Conservation (phyloP, 192 early-diverging fungal genomes). For the Coemansia sp. region DNA sequence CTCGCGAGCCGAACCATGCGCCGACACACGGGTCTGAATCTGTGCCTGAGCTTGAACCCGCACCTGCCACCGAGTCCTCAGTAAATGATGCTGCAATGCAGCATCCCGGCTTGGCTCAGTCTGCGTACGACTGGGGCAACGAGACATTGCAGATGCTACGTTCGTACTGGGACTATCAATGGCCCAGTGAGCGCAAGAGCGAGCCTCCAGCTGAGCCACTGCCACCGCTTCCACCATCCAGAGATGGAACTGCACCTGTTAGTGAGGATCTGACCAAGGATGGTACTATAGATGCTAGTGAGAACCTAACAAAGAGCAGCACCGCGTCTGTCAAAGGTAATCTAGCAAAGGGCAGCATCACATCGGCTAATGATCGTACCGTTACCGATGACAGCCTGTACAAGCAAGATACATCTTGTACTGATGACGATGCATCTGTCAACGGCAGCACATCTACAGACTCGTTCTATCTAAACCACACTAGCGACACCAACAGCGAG, state of each 20-base stretch:
- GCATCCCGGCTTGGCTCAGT: slow-evolving; percentile 20
- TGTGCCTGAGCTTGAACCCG: not conserved
- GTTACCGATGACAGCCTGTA: not conserved
- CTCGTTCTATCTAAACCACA: slow-evolving; percentile 28
- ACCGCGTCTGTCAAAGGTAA: not conserved
- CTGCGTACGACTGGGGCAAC: slow-evolving; percentile 41
- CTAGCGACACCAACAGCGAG: slow-evolving; percentile 14
- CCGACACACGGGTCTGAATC: not conserved
- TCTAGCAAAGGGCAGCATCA: not conserved
- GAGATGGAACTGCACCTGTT: not conserved
- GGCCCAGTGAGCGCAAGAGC: slow-evolving; percentile 7
- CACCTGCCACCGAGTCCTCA: not conserved
- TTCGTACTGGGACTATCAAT: slow-evolving; percentile 38
- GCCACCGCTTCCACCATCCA: not conserved
- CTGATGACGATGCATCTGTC: not conserved
- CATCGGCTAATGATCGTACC: not conserved
- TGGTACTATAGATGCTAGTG: not conserved
- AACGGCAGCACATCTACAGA: slow-evolving; percentile 12
- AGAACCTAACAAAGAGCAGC: not conserved
- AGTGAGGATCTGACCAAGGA: not conserved
- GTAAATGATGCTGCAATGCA: not conserved
- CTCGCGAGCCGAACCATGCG: not conserved
- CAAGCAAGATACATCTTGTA: not conserved
- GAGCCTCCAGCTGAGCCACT: slow-evolving; percentile 7
- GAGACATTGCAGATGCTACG: slow-evolving; percentile 40